Evolutionary conservation across 345 rosid genomes (phyloP).

Genomic region (Boechera stricta): DNA sequence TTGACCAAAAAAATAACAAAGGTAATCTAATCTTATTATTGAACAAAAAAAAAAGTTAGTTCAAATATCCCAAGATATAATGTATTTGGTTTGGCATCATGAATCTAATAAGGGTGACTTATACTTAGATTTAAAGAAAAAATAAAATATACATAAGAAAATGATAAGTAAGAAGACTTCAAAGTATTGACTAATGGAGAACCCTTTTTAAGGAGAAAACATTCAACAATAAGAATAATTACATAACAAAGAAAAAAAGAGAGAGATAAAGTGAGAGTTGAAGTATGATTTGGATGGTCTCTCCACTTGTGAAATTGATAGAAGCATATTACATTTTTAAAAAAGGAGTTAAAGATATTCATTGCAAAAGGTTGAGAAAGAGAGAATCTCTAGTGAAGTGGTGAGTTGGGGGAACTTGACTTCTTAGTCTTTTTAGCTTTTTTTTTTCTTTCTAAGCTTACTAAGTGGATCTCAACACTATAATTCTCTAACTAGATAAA

Average conservation of each 20-base stretch:
- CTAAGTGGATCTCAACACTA: neutral
- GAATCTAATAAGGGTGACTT: neutral
- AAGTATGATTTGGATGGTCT: conserved; percentile 35
- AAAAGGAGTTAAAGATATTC: conserved; percentile 11
- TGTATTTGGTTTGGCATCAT: neutral
- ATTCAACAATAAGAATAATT: conserved; percentile 31
- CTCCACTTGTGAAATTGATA: conserved; percentile 38
- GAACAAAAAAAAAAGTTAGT: neutral
- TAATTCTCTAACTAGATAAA: too few species aligned
- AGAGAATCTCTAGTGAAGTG: conserved; percentile 32
- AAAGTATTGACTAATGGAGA: conserved; percentile 27
- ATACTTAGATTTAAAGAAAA: conserved; percentile 3
- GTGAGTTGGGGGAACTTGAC: neutral
- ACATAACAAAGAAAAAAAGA: neutral
- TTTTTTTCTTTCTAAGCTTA: too few species aligned
- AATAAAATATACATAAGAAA: neutral
- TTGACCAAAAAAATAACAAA: neutral
- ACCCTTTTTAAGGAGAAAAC: neutral
- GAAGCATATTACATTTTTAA: neutral
- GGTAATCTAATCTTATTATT: neutral
- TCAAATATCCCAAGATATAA: neutral
- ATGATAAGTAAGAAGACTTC: conserved; percentile 5
- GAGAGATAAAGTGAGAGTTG: neutral
- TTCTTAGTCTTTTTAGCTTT: neutral
- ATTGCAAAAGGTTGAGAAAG: conserved; percentile 20